Base-by-base conservation (phyloP, 768 basidiomycete species). In the Calocybe indica region DNA sequence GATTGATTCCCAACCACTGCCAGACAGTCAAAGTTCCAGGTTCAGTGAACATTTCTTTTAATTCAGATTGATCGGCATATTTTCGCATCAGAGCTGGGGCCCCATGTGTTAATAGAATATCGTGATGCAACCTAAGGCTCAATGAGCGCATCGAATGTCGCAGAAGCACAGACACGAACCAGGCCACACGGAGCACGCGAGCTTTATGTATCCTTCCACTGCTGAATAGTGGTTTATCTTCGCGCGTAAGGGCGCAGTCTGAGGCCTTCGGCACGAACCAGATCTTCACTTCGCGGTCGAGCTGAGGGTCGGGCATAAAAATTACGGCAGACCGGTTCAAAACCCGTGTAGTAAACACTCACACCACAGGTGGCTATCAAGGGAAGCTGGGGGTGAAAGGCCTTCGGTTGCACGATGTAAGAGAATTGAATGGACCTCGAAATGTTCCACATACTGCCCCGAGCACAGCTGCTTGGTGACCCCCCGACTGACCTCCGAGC, bases 321-420 rank as follows among this genome's bases (percentile, higher is more conserved):
- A 28, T 43, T 13, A 41, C 4, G 40, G n/a, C 22, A 41, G 40
- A 31, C 12, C 4, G 36, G 14, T 37, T 37, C 11, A 37, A 37
- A 14, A 14, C 2, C 14, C 4, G 14, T 11, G 2, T 11, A 36
- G 14, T 6, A 8, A 28, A 9, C 5, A 66, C 81, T 50, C 60
- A 89, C 88, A 14, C 88, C 88, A 56, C 86, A 84, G 11, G 88
- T 91, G 7, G 86, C 87, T 44, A 91, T 71, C 11, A 90, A 54
- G 4, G 85, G 84, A 44, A 74, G 63, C 7, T 64, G 63, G 0
- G 78, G 73, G 59, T 90, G 85, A 62, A 90, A 91, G 28, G 81
- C 78, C 86, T 88, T 38, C 15, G 4, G 33, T 38, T 35, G 41
- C 8, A 15, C 35, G 40, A 31, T 7, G 37, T 37, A 15, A 22